Base-by-base conservation (phyloP, 1,284 basidiomycete genomes). In the Pseudozyma sp. region DNA sequence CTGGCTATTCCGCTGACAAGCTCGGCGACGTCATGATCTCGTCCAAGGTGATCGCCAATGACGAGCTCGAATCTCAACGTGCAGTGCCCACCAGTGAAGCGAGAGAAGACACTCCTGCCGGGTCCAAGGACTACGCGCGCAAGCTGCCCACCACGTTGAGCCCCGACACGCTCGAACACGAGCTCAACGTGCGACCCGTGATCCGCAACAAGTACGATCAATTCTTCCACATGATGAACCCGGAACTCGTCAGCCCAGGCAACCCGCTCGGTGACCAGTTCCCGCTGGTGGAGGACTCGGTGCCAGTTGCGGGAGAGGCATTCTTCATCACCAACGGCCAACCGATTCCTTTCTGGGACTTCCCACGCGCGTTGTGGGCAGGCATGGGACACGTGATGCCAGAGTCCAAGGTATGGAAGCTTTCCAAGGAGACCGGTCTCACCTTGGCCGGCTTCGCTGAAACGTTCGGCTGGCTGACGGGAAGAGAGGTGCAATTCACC, bases 251-350 rank as follows among this genome's bases (percentile, higher is more conserved):
- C 33, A 76, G 54, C 56, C 79, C 60, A 9, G 68, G 59, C 42
- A 84, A 78, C 49, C 78, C 79, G 45, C 59, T 65, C 16, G 66
- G 54, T 42, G 66, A 67, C 30, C 77, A 60, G 48, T 65, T 44
- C 49, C 81, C 62, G 87, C 13, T 85, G 91, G 68, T 88, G 85
- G 68, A 80, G 24, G 60, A 74, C 9, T 11, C 46, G 6, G 87
- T 94, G 14, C 88, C 90, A 69, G 92, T 97, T 39, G 94, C 94
- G 4, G 97, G 97, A 0, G 92, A 98, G 84, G 93, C 88, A 0
- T 99, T 97, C 87, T 97, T 96, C 87, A 94, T 99, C 86, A 97
- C 95, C 67, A 98, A 98, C 83, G 94, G 95, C 71, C 95, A 98
- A 84, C 96, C 95, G 1, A 88, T 92, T 62, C 92, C 92, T 82